Base-by-base conservation (phyloP, 306 rosid species). In the Hippophae rhamnoides region DNA sequence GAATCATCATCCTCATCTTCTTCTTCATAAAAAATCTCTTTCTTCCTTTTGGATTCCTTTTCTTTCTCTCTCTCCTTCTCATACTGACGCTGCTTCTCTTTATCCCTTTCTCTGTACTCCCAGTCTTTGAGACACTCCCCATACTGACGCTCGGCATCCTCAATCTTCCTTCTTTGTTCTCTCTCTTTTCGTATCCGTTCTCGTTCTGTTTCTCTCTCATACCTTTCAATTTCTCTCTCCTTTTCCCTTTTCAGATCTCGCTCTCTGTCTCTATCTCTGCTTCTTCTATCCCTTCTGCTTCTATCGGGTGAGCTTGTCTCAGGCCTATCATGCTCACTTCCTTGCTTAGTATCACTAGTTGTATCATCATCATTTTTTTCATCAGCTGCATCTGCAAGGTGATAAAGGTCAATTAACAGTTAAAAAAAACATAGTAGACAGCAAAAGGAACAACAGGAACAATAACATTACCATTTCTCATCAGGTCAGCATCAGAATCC, bases 1-100 rank as follows among this genome's bases (percentile, higher is more conserved):
- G 90, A 82, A 84, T 88, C 99, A 47, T 86, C 99, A 59, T 93
- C 94, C 53, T 84, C 97, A n/a, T 86, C 97, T 52, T 93, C 99
- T 75, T 93, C 99, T 62, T 93, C 99, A 63, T 86, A 76, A 47
- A 84, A 72, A 60, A 88, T 75, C 62, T 88, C 97, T 74, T 84
- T 93, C 83, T 81, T 93, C 68, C 97, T 65, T 69, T 93, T 93
- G 63, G 94, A 90, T 52, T 93, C 97, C 72, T 89, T 78, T 67
- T 93, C 99, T 73, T 93, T 93, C 77, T 88, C 99, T 78, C 83
- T 86, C 58, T 93, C 95, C 67, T 77, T 93, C 70, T 88, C 99
- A 79, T 86, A 82, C 66, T 84, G 97, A 38, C 97, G 84, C 51
- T 84, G 95, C 76, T 89, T 93, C 65, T 93, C 97, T 74, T 60